These are phyloP conservation scores for Saxophila tyrrhenica DNA, from an alignment of 495 filamentous ascomycete genomes.

Conservation along the genomic window DNA sequence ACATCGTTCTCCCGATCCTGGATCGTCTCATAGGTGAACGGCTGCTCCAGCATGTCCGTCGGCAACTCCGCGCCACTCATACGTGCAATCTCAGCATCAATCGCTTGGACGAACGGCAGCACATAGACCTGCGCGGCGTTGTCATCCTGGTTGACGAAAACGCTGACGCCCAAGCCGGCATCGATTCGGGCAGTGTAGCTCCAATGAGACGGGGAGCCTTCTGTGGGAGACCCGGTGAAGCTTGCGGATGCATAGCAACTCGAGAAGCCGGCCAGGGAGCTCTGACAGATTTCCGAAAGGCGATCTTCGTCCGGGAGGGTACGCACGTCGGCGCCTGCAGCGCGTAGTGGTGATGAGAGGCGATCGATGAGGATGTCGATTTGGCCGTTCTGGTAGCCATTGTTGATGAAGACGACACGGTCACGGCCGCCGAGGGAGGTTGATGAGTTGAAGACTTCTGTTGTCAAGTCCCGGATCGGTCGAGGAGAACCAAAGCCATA, in stretches of 20 bases:
- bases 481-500: background rate
- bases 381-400: constrained; percentile 53
- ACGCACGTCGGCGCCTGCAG: constrained; percentile 46
- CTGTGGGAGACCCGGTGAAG: constrained; percentile 58
- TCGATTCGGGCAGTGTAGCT: constrained; percentile 75
- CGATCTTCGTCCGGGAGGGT: constrained; percentile 41
- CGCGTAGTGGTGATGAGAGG: constrained; percentile 39
- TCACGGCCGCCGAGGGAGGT: constrained; percentile 35
- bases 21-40: constrained; percentile 58
- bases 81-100: constrained; percentile 59
- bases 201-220: constrained; percentile 56
- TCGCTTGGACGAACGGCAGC: constrained; percentile 63
- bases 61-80: constrained; percentile 33
- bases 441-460: constrained; percentile 4
- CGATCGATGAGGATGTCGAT: constrained; percentile 59
- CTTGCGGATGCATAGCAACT: constrained; percentile 63
- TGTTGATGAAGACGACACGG: constrained; percentile 74
- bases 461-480: constrained; percentile 3
- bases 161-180: constrained; percentile 44
- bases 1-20: constrained; percentile 52
- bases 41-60: constrained; percentile 45
- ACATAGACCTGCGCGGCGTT: constrained; percentile 65
- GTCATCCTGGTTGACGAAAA: constrained; percentile 44
- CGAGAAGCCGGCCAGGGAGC: constrained; percentile 56
- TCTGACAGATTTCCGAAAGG: constrained; percentile 50